phyloP scores from a whole-genome alignment of 192 early-diverging fungal genomes.

The Powellomyces hirtus region DNA sequence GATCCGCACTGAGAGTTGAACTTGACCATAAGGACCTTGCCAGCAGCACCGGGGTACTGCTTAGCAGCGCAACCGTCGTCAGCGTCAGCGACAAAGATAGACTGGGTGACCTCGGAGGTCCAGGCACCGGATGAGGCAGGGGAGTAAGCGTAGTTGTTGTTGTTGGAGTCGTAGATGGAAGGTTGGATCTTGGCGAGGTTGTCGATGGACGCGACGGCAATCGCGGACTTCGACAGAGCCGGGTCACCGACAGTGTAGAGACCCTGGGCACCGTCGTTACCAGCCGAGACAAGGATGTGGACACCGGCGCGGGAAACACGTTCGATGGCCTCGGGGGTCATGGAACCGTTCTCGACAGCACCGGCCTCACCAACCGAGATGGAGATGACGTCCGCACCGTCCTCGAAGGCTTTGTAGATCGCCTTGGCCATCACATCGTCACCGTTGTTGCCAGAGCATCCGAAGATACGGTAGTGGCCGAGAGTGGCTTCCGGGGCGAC shows the following conservation, averaged over 20 bases:
- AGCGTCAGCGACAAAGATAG: slow-evolving; percentile 13
- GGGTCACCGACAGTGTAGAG: slow-evolving; percentile 45
- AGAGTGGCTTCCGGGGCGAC: slow-evolving; percentile 81
- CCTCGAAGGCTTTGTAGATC: slow-evolving; percentile 65
- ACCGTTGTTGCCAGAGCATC: slow-evolving; percentile 58
- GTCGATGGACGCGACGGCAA: slow-evolving; percentile 21
- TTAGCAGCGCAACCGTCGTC: slow-evolving; percentile 20
- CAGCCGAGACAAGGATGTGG: slow-evolving; percentile 59
- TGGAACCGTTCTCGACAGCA: slow-evolving; percentile 59
- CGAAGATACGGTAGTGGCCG: slow-evolving; percentile 77
- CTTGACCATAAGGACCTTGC: slow-evolving; percentile 36
- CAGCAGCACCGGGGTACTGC: slow-evolving; percentile 9
- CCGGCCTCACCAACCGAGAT: slow-evolving; percentile 71
- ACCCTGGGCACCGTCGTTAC: slow-evolving; percentile 72
- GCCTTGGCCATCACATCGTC: slow-evolving; percentile 76
- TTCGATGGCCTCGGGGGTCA: slow-evolving; percentile 58
- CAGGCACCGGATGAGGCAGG: slow-evolving; percentile 8
- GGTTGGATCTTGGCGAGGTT: not conserved
- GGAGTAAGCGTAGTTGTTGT: not conserved
- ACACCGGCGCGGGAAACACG: slow-evolving; percentile 40
- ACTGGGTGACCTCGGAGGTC: not conserved
- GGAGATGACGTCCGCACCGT: slow-evolving; percentile 80
- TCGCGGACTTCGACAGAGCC: slow-evolving; percentile 27
- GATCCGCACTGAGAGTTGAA: slow-evolving; percentile 16
- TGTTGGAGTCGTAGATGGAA: not conserved